Evolutionary conservation across 805 yeast species (phyloP), one percentile per base, ranked within the genome.

Genomic region (Wickerhamiella australiensis): DNA sequence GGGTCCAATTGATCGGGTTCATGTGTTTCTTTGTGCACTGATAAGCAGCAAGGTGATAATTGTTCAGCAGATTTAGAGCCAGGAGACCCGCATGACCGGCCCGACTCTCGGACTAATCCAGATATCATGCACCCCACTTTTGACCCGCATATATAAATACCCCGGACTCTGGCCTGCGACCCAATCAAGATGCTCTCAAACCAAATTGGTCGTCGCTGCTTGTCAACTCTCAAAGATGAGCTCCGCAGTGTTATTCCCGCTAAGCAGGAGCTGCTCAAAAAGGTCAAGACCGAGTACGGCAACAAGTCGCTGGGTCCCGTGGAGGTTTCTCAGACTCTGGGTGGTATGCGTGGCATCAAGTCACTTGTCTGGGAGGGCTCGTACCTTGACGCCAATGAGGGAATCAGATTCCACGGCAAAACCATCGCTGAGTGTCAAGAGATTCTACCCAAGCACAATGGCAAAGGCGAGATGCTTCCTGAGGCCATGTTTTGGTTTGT

Each of bases 361-460:
- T 76, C 82, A 47, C 71, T 83, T 62, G 78, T 81, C 50, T 83
- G 92, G 92, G 87, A 82, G 61, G 80, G 86, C 50, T 80, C 88
- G 12, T 78, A 76, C 42, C 76, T 83, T 57, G 90, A 83, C 63
- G 80, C 90, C 49, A 71, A 77, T 49, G 78, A 76, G 60, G 92
- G 92, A 33, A 83, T 83, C 62, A 76, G 80, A 51, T 83, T 83
- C 73, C 84, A 83, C 67, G 87, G 87, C 51, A 71, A 73, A 64
- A 79, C 88, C 52, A 83, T 82, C 57, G 74, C 78, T 56, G 84
- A 82, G 56, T 78, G 84, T 65, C 88, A 80, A 66, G 62, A 67
- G 52, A 66, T 70, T 55, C 72, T 83, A 58, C 88, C 90, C 54
- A 75, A 74, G 63, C 77, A 62, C 31, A 60, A 61, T 26, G 76